Conservation (phyloP, 352 stramenopile genomes). For the Elongisporangium senticosum region DNA sequence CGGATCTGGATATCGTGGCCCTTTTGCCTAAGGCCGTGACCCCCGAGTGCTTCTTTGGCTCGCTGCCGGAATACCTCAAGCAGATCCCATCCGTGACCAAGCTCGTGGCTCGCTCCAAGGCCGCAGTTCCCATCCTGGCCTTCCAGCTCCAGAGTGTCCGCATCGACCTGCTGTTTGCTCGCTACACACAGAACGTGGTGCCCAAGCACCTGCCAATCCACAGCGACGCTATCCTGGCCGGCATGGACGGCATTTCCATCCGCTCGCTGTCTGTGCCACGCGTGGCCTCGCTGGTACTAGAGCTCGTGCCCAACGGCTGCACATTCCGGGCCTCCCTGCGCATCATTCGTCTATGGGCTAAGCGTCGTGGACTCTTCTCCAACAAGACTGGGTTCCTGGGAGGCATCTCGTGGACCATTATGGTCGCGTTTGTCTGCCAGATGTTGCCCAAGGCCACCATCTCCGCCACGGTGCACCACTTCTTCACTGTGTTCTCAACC, state of each 20-base stretch:
- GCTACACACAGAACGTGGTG: slow-evolving; percentile 58
- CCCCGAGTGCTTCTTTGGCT: slow-evolving; percentile 59
- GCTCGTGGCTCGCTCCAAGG: slow-evolving; percentile 70
- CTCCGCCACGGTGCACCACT: slow-evolving; percentile 64
- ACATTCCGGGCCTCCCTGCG: slow-evolving; percentile 67
- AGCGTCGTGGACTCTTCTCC: slow-evolving; percentile 73
- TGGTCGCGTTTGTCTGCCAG: slow-evolving; percentile 84
- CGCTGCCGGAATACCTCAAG: slow-evolving; percentile 47
- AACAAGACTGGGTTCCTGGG: slow-evolving; percentile 81
- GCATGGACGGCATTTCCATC: slow-evolving; percentile 74
- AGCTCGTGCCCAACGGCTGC: slow-evolving; percentile 73
- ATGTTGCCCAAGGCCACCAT: slow-evolving; percentile 79
- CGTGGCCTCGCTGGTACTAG: slow-evolving; percentile 70
- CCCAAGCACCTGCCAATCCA: slow-evolving; percentile 74
- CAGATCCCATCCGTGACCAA: slow-evolving; percentile 34
- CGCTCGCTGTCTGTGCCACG: slow-evolving; percentile 73
- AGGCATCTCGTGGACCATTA: slow-evolving; percentile 80
- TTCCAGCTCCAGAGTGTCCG: slow-evolving; percentile 67
- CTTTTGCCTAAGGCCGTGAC: slow-evolving; percentile 63
- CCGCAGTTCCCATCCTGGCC: slow-evolving; percentile 60
- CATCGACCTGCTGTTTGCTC: slow-evolving; percentile 75
- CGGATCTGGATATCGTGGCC: slow-evolving; percentile 74
- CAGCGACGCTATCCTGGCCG: slow-evolving; percentile 62
- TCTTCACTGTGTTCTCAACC: slow-evolving; percentile 72
- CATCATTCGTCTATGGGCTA: slow-evolving; percentile 72